Conservation (phyloP, 73 alveolate species). For the Stentor roeselii region DNA sequence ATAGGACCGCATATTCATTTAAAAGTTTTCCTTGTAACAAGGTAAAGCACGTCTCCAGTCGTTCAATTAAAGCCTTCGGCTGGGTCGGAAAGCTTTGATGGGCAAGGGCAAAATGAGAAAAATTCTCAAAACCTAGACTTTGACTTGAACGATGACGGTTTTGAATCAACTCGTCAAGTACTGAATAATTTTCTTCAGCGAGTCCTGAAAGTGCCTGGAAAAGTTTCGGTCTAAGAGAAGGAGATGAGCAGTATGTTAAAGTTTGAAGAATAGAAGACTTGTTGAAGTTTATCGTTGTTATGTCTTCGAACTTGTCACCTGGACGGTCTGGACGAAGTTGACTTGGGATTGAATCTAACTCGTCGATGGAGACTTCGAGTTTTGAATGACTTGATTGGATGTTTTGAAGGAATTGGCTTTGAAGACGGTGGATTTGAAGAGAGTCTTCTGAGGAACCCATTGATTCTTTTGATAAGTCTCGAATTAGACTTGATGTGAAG, state of each 20-base stretch:
- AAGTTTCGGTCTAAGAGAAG: not conserved
- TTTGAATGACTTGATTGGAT: not conserved
- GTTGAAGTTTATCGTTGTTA: not conserved
- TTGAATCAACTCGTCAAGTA: not conserved
- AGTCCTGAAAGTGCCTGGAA: not conserved
- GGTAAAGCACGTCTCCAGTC: not conserved
- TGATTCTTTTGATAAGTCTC: conserved; percentile 18
- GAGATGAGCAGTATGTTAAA: not conserved
- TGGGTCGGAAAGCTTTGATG: conserved; percentile 8
- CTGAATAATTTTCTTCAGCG: not conserved
- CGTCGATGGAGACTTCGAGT: not conserved
- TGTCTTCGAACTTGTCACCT: conserved; percentile 10
- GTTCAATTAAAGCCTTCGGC: not conserved
- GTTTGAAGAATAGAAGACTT: not conserved
- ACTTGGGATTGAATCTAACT: not conserved
- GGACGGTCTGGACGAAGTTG: conserved; percentile 3
- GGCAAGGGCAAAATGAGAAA: not conserved
- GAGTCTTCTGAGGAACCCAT: not conserved
- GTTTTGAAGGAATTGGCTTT: not conserved
- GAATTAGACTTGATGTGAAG: not conserved
- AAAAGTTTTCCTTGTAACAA: not conserved
- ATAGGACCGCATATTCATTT: conserved; percentile 10
- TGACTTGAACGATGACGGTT: not conserved
- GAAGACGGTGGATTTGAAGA: not conserved
- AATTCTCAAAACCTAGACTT: conserved; percentile 24